Base-by-base conservation (phyloP, 2,329 filamentous ascomycete genomes). In the Alternaria sp. region DNA sequence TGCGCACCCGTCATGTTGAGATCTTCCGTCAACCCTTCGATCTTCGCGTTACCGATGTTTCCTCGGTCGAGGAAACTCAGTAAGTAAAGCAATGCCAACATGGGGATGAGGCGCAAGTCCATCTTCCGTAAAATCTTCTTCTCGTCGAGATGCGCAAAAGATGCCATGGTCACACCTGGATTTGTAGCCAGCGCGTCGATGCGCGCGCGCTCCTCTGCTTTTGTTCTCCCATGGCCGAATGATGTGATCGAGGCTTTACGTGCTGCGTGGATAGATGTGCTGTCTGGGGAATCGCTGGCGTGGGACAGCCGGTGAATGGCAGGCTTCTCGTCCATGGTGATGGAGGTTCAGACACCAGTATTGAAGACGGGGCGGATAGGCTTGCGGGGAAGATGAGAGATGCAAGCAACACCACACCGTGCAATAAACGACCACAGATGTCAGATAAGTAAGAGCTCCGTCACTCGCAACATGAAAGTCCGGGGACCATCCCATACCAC, bases 1-100 rank as follows among this genome's bases (percentile, higher is more conserved):
- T 90, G 83, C 49, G 89, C 86, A 1, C 86, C 87, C 2, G 67
- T 68, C 69, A 80, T 74, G 5, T 67, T 56, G 17, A 77, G 54
- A 25, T 75, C 73, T 54, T 71, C 70, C 6, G 65, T 69, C 23
- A 79, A 61, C 2, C 76, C 74, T 53, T 78, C 75, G n/a, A 82
- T 77, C 21, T 74, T 74, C 61, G 73, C 81, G 82, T 87, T 89
- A 3, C 74, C 74, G 8, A 79, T 77, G 26, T 78, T 79, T 17
- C 74, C 74, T 17, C 21, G 21, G 21, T 21, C 21, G 21, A 21
- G 21, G 21, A 21, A 21, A 21, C 21, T 21, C 21, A 21, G 21
- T 23, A 23, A 5, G 21, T 23, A 23, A 4, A 23, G 5, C 0
- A 81, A 47, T 0, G 80, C 77, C 4, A 82, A 71, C 72, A 79